Conservation (phyloP, 2,329 filamentous ascomycete species). For the Fusarium sp. region DNA sequence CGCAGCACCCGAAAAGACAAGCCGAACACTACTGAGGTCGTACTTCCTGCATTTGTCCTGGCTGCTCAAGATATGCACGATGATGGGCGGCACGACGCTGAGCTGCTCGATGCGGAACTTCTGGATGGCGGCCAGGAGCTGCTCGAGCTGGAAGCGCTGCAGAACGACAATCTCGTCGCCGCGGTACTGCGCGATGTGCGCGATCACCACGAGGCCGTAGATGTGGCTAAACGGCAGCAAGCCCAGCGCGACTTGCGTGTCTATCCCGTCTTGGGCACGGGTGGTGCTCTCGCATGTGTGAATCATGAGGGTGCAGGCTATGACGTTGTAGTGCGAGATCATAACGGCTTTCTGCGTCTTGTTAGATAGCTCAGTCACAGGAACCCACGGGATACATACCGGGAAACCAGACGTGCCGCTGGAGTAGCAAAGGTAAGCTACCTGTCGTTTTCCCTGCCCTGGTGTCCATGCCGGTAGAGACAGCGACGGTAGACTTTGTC, state of each 20-base stretch:
- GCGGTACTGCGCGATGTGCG: conserved; percentile 74
- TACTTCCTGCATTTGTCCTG: conserved; percentile 28
- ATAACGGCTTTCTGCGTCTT: conserved; percentile 79
- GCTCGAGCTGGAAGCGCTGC: conserved; percentile 78
- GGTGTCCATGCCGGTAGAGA: conserved; percentile 67
- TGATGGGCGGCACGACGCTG: conserved; percentile 35
- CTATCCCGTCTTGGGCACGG: conserved; percentile 53
- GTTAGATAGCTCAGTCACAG: neutral
- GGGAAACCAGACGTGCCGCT: conserved; percentile 84
- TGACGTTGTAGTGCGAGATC: conserved; percentile 84
- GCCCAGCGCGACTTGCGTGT: conserved; percentile 68
- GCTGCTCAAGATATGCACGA: conserved; percentile 26
- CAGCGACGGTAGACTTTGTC: conserved; percentile 66
- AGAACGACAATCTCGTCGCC: conserved; percentile 81
- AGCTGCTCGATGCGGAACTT: conserved; percentile 39
- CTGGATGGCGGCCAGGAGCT: conserved; percentile 60
- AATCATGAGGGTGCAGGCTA: conserved; percentile 78
- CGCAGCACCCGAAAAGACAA: conserved; percentile 64
- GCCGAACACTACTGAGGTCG: conserved; percentile 30
- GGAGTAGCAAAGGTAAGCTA: conserved; percentile 83
- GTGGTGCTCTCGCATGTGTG: conserved; percentile 59
- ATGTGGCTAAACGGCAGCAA: conserved; percentile 86
- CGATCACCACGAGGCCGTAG: conserved; percentile 80
- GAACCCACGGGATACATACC: conserved; percentile 54
- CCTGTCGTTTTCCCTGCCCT: conserved; percentile 75